Percentiles rank a stretch among this genome's conserved stretches.
Evolutionary conservation across 164 flowering plant genomes (phyloP).

Genomic region (Piper betle): DNA sequence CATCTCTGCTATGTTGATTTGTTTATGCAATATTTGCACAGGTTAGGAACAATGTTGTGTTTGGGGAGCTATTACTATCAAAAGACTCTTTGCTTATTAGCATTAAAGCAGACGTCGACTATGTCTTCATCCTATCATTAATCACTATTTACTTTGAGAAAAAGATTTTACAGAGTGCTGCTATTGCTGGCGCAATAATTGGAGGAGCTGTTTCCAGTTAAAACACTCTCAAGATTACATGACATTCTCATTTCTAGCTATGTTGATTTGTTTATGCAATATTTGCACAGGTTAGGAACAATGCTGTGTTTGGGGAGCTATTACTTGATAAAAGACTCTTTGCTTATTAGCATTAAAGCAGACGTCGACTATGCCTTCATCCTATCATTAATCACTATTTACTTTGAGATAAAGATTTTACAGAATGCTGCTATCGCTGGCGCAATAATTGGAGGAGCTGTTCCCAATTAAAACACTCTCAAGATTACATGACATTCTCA

Average conservation of each 20-base stretch:
- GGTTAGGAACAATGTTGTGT: slow-evolving; percentile 15
- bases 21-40: slow-evolving; percentile 8
- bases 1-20: too few relatives aligned
- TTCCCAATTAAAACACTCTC: too few relatives aligned
- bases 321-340: background rate
- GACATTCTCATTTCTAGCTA: too few relatives aligned
- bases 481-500: too few relatives aligned
- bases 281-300: slow-evolving; percentile 22
- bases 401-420: background rate
- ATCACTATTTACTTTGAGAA: background rate
- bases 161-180: background rate
- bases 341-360: background rate
- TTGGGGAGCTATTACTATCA: background rate
- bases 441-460: too few relatives aligned
- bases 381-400: background rate
- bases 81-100: background rate
- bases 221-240: too few relatives aligned
- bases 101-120: background rate
- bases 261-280: background rate
- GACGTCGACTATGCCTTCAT: slow-evolving; percentile 2
- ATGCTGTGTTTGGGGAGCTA: background rate
- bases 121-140: background rate
- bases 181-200: background rate
- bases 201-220: too few relatives aligned
- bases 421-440: background rate